Conservation (phyloP, 768 basidiomycete species). For the Candolleomyces efflorescens region DNA sequence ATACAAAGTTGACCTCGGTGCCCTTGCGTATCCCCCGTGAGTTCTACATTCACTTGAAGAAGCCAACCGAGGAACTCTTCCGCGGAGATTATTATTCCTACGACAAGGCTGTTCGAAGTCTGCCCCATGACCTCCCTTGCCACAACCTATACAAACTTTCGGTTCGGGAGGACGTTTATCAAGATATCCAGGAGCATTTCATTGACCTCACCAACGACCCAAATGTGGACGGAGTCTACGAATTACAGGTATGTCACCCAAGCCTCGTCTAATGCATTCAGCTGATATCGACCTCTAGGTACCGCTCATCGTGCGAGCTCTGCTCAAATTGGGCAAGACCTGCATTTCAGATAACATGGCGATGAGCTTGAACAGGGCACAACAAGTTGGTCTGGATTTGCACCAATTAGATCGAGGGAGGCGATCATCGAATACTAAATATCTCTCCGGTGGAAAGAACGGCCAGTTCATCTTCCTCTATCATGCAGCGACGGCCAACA, state of each 20-base stretch:
- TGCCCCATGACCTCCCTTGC: slow-evolving; percentile 77
- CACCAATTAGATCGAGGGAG: slow-evolving; percentile 67
- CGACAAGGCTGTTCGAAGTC: slow-evolving; percentile 68
- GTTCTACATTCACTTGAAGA: slow-evolving; percentile 90
- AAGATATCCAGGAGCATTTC: slow-evolving; percentile 86
- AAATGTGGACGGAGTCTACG: slow-evolving; percentile 92
- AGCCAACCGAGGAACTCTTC: slow-evolving; percentile 62
- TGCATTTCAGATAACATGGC: slow-evolving; percentile 64
- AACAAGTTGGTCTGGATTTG: slow-evolving; percentile 79
- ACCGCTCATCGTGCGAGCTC: slow-evolving; percentile 74
- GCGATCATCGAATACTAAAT: slow-evolving; percentile 51
- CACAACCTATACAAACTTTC: slow-evolving; percentile 78
- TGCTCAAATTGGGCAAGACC: slow-evolving; percentile 81
- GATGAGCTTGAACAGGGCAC: slow-evolving; percentile 77
- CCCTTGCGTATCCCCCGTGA: slow-evolving; percentile 85
- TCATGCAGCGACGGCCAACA: slow-evolving; percentile 72
- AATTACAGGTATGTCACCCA: slow-evolving; percentile 65
- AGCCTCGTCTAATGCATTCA: not conserved
- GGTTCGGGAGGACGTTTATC: slow-evolving; percentile 80
- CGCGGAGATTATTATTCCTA: slow-evolving; percentile 61
- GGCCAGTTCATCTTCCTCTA: slow-evolving; percentile 85
- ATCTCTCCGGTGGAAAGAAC: slow-evolving; percentile 67
- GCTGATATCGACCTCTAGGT: slow-evolving; percentile 42
- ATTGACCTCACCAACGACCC: slow-evolving; percentile 90
- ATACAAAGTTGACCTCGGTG: slow-evolving; percentile 72